Conservation (phyloP, 2,329 filamentous ascomycete species). For the Magnaporthiopsis rhizophila region DNA sequence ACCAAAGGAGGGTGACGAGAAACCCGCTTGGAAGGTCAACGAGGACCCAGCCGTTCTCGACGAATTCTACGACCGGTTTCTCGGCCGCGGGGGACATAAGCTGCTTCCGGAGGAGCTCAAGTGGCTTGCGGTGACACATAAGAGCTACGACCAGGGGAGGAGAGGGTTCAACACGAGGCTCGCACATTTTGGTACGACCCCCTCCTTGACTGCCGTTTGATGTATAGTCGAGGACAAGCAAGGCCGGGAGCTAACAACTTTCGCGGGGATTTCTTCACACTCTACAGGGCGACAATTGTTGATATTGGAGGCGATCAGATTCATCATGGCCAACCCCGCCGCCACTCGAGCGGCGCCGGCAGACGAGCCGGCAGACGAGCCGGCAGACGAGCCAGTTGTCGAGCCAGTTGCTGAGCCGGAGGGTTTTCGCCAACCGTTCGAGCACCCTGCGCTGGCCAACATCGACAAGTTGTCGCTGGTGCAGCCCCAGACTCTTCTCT, state of each 20-base stretch:
- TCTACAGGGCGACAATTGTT: constrained; percentile 19
- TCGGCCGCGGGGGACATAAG: constrained; percentile 65
- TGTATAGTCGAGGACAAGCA: not conserved
- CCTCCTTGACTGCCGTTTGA: not conserved
- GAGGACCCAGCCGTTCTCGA: constrained; percentile 66
- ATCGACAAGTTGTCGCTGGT: constrained; percentile 60
- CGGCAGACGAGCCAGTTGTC: not conserved
- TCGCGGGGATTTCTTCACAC: not conserved
- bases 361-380: not conserved
- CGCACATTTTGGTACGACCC: constrained; percentile 65
- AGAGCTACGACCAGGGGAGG: constrained; percentile 93
- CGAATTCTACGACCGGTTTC: constrained; percentile 65
- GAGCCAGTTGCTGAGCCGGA: not conserved
- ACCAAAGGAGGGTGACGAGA: constrained; percentile 41
- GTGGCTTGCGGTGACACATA: constrained; percentile 95
- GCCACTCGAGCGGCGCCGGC: not conserved
- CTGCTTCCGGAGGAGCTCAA: constrained; percentile 85
- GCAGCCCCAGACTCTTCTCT: constrained; percentile 53
- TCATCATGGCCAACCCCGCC: constrained; percentile 16
- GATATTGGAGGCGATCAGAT: constrained; percentile 18
- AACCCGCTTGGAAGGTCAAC: constrained; percentile 62
- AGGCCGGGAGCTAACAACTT: not conserved
- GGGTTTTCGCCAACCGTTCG: constrained; percentile 51
- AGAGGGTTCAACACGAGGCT: constrained; percentile 91
- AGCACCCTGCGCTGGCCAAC: constrained; percentile 62